Percentiles rank a stretch among this genome's conserved stretches.
Conservation (phyloP, 2,329 filamentous ascomycete species). For the Colletotrichum melonis region DNA sequence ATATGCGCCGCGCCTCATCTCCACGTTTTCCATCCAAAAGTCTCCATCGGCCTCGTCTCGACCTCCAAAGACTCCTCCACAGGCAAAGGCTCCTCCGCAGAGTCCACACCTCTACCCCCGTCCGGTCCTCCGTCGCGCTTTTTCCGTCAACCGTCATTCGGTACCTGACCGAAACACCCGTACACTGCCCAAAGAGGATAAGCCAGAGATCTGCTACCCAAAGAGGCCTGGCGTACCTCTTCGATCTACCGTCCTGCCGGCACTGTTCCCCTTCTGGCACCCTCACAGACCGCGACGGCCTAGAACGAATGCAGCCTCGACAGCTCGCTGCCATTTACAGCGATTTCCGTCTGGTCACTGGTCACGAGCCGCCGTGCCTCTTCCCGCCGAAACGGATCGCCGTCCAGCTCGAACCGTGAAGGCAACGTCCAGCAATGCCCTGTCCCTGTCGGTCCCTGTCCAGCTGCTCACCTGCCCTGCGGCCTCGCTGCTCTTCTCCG, state of each 20-base stretch:
- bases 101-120: neutral
- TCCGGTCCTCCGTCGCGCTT: constrained; percentile 29
- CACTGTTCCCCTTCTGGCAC: constrained; percentile 32
- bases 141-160: constrained; percentile 34
- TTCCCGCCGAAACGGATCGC: constrained; percentile 34
- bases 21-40: constrained; percentile 27
- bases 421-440: constrained; percentile 4
- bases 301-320: constrained; percentile 24
- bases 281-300: constrained; percentile 23
- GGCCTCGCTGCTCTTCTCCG: constrained; percentile 9
- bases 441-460: constrained; percentile 23
- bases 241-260: constrained; percentile 31
- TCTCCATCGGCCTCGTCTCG: constrained; percentile 19
- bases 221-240: constrained; percentile 2
- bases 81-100: neutral
- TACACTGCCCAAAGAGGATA: constrained; percentile 9
- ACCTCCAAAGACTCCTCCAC: neutral
- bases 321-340: constrained; percentile 30
- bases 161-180: constrained; percentile 28
- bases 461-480: constrained; percentile 27
- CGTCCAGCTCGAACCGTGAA: constrained; percentile 16
- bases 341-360: constrained; percentile 28
- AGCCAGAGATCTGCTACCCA: neutral
- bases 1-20: constrained; percentile 31
- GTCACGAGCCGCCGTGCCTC: constrained; percentile 30